phyloP scores from a whole-genome alignment of 768 basidiomycete species.

The Boletus reticulatus region DNA sequence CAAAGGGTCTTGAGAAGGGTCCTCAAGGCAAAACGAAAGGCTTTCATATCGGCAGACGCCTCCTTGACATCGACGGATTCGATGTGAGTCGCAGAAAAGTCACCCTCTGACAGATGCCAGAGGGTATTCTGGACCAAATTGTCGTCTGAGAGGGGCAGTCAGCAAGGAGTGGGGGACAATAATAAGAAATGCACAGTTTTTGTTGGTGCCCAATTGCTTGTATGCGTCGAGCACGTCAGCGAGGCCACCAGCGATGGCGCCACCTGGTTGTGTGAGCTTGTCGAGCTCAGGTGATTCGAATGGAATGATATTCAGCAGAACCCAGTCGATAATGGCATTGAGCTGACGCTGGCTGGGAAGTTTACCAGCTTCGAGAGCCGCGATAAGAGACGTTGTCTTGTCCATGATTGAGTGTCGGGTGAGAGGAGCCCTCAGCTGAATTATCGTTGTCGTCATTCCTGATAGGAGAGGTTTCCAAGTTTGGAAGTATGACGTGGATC shows the following conservation, averaged over 20 bases:
- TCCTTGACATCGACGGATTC: slow-evolving; percentile 41
- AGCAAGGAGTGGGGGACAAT: not conserved
- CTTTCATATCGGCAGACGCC: slow-evolving; percentile 47
- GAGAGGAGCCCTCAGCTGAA: not conserved
- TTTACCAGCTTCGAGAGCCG: slow-evolving; percentile 70
- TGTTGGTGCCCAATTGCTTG: slow-evolving; percentile 49
- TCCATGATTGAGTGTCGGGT: slow-evolving; percentile 46
- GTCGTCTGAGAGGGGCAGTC: slow-evolving; percentile 43
- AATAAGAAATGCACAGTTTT: slow-evolving; percentile 47
- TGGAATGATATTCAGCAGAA: slow-evolving; percentile 47
- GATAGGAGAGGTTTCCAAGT: slow-evolving; percentile 16
- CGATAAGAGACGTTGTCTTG: slow-evolving; percentile 56
- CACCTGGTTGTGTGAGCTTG: slow-evolving; percentile 56
- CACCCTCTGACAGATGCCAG: slow-evolving; percentile 60
- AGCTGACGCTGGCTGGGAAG: slow-evolving; percentile 62
- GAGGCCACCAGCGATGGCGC: slow-evolving; percentile 47
- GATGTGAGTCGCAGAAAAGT: slow-evolving; percentile 41
- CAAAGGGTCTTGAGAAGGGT: slow-evolving; percentile 52
- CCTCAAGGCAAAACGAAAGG: slow-evolving; percentile 49
- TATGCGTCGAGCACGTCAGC: slow-evolving; percentile 56
- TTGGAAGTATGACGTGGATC: slow-evolving; percentile 12
- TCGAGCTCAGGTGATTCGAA: slow-evolving; percentile 38
- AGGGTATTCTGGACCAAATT: slow-evolving; percentile 62
- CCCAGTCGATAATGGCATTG: slow-evolving; percentile 51
- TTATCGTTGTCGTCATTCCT: slow-evolving; percentile 12